These are phyloP conservation scores for Hanseniaspora pseudoguilliermondii DNA, from an alignment of 805 yeast species.

Conservation along the genomic window DNA sequence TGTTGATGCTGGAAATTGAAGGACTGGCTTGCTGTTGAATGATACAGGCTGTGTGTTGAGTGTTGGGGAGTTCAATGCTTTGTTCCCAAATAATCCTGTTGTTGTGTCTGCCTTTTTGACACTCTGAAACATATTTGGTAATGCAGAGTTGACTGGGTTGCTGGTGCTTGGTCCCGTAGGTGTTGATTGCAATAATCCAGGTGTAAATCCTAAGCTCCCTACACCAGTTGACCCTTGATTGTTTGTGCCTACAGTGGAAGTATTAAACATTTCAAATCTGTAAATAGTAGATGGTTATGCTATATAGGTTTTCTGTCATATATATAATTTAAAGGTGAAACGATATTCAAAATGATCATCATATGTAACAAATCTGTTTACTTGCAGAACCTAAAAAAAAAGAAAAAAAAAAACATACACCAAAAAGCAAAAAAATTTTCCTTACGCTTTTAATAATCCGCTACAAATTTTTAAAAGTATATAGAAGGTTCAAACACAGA, in stretches of 20 bases:
- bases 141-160: neutral
- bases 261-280: neutral
- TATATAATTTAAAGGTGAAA: no score
- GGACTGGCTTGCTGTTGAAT: neutral
- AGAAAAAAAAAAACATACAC: no score
- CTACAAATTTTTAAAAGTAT: no score
- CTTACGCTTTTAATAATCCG: no score
- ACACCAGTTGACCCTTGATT: neutral
- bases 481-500: neutral
- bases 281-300: no score
- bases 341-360: no score
- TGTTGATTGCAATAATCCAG: constrained; percentile 3
- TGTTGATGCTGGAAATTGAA: constrained; percentile 6
- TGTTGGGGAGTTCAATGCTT: neutral
- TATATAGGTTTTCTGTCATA: no score
- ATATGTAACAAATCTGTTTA: no score
- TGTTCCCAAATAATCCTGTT: constrained; percentile 5
- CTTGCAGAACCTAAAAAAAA: no score
- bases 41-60: neutral
- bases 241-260: neutral
- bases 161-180: neutral
- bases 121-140: constrained; percentile 1
- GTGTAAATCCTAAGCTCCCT: constrained; percentile 3
- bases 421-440: neutral
- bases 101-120: neutral